These are phyloP conservation scores for Tylopilus plumbeoviolaceoides DNA, from an alignment of 768 basidiomycete genomes.

Conservation along the genomic window DNA sequence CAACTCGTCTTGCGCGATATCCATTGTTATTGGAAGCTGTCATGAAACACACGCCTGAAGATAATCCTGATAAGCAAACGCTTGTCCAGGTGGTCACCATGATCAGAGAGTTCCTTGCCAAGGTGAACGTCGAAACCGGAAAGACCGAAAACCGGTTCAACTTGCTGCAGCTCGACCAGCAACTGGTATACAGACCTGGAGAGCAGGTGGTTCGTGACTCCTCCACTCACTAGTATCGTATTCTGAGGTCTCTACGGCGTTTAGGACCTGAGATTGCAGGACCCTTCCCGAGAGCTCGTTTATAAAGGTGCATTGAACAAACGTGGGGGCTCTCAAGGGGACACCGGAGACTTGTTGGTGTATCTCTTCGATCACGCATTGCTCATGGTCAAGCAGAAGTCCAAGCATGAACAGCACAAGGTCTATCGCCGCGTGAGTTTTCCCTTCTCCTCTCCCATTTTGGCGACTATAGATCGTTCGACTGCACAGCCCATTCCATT, in stretches of 20 bases:
- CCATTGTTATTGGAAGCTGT: slow-evolving; percentile 91
- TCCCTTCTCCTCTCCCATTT: background rate
- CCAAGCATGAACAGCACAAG: slow-evolving; percentile 86
- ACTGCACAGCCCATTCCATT: slow-evolving; percentile 83
- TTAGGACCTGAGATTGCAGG: slow-evolving; percentile 80
- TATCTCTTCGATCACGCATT: slow-evolving; percentile 97
- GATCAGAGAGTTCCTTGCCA: slow-evolving; percentile 76
- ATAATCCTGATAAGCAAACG: slow-evolving; percentile 76
- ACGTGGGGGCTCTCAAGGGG: slow-evolving; percentile 63
- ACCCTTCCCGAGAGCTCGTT: slow-evolving; percentile 87
- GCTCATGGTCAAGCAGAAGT: slow-evolving; percentile 92
- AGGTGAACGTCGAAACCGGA: slow-evolving; percentile 91
- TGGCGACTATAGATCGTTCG: slow-evolving; percentile 3
- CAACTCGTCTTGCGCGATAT: slow-evolving; percentile 95
- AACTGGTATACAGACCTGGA: slow-evolving; percentile 83
- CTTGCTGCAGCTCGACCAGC: slow-evolving; percentile 87
- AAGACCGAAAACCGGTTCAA: slow-evolving; percentile 97
- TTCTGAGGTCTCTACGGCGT: background rate
- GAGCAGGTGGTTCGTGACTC: slow-evolving; percentile 74
- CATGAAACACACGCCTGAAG: slow-evolving; percentile 86
- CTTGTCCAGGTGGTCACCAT: slow-evolving; percentile 75
- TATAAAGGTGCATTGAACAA: slow-evolving; percentile 90
- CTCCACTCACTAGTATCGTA: background rate
- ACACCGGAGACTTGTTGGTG: slow-evolving; percentile 86
- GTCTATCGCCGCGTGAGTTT: slow-evolving; percentile 85